Evolutionary conservation across 345 rosid species (phyloP).

Genomic region (Brassica cretica): DNA sequence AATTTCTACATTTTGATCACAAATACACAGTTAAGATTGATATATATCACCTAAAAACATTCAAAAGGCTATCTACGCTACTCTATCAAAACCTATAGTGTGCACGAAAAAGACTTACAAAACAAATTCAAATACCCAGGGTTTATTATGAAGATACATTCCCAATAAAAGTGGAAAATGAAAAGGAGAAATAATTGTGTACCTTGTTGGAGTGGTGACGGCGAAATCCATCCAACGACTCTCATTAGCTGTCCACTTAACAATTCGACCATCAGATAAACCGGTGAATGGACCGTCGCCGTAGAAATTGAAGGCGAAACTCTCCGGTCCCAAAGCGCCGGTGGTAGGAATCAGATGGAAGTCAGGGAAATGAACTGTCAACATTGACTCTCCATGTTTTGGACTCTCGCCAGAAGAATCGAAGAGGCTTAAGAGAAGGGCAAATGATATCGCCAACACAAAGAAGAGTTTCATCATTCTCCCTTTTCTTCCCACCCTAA

Average conservation of each 20-base stretch:
- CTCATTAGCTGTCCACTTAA: slow-evolving; percentile 53
- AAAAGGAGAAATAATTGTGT: background rate
- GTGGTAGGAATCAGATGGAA: slow-evolving; percentile 30
- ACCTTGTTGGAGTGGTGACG: slow-evolving; percentile 60
- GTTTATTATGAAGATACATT: background rate
- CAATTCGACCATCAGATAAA: slow-evolving; percentile 64
- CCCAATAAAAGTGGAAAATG: background rate
- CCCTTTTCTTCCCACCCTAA: background rate
- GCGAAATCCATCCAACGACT: slow-evolving; percentile 70
- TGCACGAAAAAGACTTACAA: too few species aligned
- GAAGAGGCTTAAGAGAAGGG: background rate
- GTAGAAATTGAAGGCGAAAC: slow-evolving; percentile 52
- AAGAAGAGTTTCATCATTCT: slow-evolving; percentile 18
- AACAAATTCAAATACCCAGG: too few species aligned
- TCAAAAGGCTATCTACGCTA: too few species aligned
- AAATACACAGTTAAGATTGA: too few species aligned
- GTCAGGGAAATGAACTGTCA: slow-evolving; percentile 22
- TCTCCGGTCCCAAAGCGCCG: slow-evolving; percentile 67
- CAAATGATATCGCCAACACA: slow-evolving; percentile 25
- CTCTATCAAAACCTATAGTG: too few species aligned
- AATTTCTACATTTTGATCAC: too few species aligned
- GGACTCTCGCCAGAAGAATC: slow-evolving; percentile 18
- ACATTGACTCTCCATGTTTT: slow-evolving; percentile 30
- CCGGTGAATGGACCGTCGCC: slow-evolving; percentile 71
- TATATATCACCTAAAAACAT: too few species aligned